phyloP scores from a whole-genome alignment of 2,329 filamentous ascomycete species.

The Elsinoe arachidis region DNA sequence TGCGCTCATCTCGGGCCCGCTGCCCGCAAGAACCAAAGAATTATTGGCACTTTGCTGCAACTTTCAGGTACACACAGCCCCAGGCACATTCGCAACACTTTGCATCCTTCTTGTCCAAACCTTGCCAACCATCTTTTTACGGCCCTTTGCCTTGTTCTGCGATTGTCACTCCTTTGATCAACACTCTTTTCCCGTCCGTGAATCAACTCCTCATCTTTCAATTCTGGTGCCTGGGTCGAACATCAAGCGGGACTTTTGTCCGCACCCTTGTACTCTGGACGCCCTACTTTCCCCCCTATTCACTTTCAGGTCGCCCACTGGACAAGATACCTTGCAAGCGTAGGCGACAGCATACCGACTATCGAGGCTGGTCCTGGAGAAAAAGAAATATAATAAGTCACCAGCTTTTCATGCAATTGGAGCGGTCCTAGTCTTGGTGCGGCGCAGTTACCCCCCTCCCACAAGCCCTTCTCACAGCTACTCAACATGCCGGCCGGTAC shows the following conservation, averaged over 20 bases:
- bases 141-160: not conserved
- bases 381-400: conserved; percentile 1
- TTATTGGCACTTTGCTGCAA: not conserved
- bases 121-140: conserved; percentile 3
- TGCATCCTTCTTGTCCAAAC: conserved; percentile 5
- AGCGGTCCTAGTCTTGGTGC: not conserved
- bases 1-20: not conserved
- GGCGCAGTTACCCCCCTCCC: not conserved
- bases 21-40: not conserved
- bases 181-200: not conserved
- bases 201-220: not conserved
- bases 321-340: not conserved
- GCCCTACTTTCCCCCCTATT: not conserved
- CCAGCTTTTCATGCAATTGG: not conserved
- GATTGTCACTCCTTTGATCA: not conserved
- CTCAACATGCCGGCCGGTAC: conserved; percentile 8
- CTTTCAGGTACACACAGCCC: conserved; percentile 6
- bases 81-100: not conserved
- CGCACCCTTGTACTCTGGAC: not conserved
- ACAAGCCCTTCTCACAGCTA: not conserved
- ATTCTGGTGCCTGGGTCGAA: not conserved
- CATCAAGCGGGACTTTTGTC: not conserved
- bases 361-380: conserved; percentile 5
- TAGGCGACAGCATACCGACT: not conserved
- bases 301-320: not conserved